Percentiles rank a stretch among this genome's conserved stretches.
phyloP scores from a whole-genome alignment of 2,329 filamentous ascomycete genomes.

The Chaetomium strumarium region DNA sequence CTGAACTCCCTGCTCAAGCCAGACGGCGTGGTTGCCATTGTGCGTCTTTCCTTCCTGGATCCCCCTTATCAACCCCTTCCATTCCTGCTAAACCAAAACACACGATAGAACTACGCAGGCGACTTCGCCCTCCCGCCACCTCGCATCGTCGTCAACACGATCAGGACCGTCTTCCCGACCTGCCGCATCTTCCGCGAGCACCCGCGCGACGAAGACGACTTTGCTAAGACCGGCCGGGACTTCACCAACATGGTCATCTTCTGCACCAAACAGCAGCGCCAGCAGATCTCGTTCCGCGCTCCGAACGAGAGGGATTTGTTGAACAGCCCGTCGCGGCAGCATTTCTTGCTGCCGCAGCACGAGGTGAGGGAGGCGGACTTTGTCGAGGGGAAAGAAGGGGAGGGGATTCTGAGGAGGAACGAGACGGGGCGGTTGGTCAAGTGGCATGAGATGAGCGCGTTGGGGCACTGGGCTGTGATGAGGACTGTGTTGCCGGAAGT shows the following conservation, averaged over 20 bases:
- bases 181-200: constrained; percentile 88
- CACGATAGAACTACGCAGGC: constrained; percentile 79
- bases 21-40: constrained; percentile 81
- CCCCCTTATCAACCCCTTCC: constrained; percentile 2
- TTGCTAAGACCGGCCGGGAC: constrained; percentile 50
- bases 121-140: constrained; percentile 74
- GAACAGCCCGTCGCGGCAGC: constrained; percentile 61
- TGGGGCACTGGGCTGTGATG: constrained; percentile 92
- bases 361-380: constrained; percentile 57
- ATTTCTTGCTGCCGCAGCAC: constrained; percentile 65
- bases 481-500: constrained; percentile 67
- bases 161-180: constrained; percentile 73
- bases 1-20: constrained; percentile 66
- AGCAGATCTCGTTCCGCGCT: constrained; percentile 57
- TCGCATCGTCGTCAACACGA: constrained; percentile 73
- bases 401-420: constrained; percentile 53
- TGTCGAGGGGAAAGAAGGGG: constrained; percentile 33
- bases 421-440: constrained; percentile 61
- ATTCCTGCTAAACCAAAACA: neutral
- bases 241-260: constrained; percentile 98
- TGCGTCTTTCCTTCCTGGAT: constrained; percentile 38
- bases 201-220: constrained; percentile 43
- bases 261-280: constrained; percentile 59
- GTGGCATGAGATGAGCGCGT: constrained; percentile 69
- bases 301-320: constrained; percentile 63